Conservation (phyloP, 2,329 filamentous ascomycete genomes). For the Xylariomycetidae sp. region DNA sequence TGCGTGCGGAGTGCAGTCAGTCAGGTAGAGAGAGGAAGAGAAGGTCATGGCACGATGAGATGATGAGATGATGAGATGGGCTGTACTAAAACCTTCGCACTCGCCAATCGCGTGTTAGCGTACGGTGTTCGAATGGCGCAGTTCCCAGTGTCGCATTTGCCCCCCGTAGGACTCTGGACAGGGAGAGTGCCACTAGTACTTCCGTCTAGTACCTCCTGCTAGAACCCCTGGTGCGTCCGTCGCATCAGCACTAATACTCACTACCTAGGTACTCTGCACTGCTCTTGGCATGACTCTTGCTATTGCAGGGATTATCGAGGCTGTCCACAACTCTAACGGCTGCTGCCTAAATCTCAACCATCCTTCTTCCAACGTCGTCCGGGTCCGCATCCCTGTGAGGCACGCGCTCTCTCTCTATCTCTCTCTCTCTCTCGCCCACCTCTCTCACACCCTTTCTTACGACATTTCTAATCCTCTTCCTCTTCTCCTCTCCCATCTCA, state of each 20-base stretch:
- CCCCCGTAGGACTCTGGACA: not conserved
- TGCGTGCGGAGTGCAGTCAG: too few relatives aligned
- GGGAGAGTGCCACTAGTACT: not conserved
- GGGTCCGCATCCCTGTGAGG: constrained; percentile 11
- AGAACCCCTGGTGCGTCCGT: not conserved
- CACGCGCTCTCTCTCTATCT: constrained; percentile 9
- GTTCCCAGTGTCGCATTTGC: not conserved
- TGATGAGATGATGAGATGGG: too few relatives aligned
- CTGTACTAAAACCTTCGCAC: too few relatives aligned
- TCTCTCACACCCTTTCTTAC: not conserved
- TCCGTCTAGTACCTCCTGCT: not conserved
- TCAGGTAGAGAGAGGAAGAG: too few relatives aligned
- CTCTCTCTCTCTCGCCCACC: constrained; percentile 7
- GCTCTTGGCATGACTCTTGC: constrained; percentile 3
- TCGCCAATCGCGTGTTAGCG: too few relatives aligned
- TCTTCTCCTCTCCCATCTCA: not conserved
- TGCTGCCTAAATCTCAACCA: constrained; percentile 29
- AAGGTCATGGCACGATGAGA: too few relatives aligned
- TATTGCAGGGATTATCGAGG: constrained; percentile 13
- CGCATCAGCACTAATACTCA: not conserved
- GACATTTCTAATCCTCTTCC: too few relatives aligned
- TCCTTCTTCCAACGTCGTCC: constrained; percentile 18
- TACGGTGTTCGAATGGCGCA: not conserved
- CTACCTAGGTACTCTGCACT: not conserved
- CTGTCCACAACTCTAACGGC: constrained; percentile 21